A percentile compares a stretch with the other conserved stretches of the same genome.
Conservation (phyloP, 2,329 filamentous ascomycete genomes). For the Aspergillus fischeri region DNA sequence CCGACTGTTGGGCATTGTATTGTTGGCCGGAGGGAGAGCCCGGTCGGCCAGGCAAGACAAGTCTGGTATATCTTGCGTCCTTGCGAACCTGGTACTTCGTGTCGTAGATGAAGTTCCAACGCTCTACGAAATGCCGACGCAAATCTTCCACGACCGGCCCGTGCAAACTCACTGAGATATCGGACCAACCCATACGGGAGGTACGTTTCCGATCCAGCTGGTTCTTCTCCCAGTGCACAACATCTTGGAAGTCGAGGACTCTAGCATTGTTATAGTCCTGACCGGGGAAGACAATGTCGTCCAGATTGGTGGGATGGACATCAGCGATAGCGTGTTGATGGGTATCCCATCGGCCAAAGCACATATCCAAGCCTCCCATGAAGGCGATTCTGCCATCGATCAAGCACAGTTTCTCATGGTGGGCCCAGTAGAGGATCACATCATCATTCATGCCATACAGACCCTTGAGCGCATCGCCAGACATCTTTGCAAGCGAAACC, state of each 20-base stretch:
- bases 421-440: conserved; percentile 84
- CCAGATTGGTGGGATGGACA: conserved; percentile 72
- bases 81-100: conserved; percentile 69
- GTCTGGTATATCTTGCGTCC: conserved; percentile 46
- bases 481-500: conserved; percentile 58
- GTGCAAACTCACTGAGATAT: conserved; percentile 71
- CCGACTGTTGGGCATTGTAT: conserved; percentile 5
- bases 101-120: conserved; percentile 88
- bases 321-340: conserved; percentile 82
- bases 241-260: conserved; percentile 75
- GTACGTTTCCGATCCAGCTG: conserved; percentile 75
- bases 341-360: conserved; percentile 84
- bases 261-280: conserved; percentile 91
- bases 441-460: conserved; percentile 79
- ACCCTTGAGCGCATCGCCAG: conserved; percentile 68
- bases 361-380: conserved; percentile 88
- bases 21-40: conserved; percentile 19
- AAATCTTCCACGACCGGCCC: conserved; percentile 74
- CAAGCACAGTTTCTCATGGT: conserved; percentile 86
- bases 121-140: conserved; percentile 71
- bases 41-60: conserved; percentile 31
- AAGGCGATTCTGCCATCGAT: conserved; percentile 77
- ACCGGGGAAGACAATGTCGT: conserved; percentile 75
- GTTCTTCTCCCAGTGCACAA: conserved; percentile 76
- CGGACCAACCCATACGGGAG: conserved; percentile 90